These are phyloP conservation scores for Arabidopsis lyrata DNA, from an alignment of 441 rosid species.

Conservation along the genomic window DNA sequence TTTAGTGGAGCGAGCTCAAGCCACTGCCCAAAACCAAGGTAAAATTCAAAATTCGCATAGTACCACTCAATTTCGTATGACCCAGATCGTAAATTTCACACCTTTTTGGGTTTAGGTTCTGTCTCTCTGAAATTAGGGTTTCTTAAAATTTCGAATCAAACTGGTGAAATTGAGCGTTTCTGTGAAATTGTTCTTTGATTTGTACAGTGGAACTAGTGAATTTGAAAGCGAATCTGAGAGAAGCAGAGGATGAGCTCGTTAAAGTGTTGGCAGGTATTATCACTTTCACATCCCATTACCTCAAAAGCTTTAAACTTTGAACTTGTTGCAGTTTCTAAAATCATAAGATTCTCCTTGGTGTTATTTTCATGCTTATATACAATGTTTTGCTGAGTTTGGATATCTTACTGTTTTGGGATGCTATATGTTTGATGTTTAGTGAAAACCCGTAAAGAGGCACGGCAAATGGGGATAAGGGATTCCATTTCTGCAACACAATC, in stretches of 20 bases:
- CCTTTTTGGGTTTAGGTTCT: slow-evolving; percentile 12
- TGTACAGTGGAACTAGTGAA: slow-evolving; percentile 59
- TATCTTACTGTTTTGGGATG: neutral
- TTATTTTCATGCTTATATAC: slow-evolving; percentile 1
- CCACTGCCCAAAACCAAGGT: slow-evolving; percentile 68
- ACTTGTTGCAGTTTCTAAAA: neutral
- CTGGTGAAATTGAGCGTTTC: slow-evolving; percentile 27
- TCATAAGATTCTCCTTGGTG: neutral
- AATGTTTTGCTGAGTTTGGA: slow-evolving; percentile 15
- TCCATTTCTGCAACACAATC: slow-evolving; percentile 62
- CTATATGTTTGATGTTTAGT: slow-evolving; percentile 48
- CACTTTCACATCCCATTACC: slow-evolving; percentile 14
- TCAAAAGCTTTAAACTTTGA: slow-evolving; percentile 14
- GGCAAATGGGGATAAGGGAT: slow-evolving; percentile 69
- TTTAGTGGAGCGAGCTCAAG: slow-evolving; percentile 52
- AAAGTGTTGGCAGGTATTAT: slow-evolving; percentile 72
- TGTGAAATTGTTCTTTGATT: neutral
- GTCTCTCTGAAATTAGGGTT: slow-evolving; percentile 45
- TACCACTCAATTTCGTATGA: neutral
- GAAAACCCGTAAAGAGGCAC: slow-evolving; percentile 85
- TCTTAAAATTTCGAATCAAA: neutral
- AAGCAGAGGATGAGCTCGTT: slow-evolving; percentile 81
- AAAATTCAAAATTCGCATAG: neutral
- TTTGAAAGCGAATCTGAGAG: slow-evolving; percentile 67
- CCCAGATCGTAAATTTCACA: neutral